Percentiles rank a stretch among this genome's conserved stretches.
Conservation (phyloP, 768 basidiomycete species). For the Lanmaoa pseudosensibilis region DNA sequence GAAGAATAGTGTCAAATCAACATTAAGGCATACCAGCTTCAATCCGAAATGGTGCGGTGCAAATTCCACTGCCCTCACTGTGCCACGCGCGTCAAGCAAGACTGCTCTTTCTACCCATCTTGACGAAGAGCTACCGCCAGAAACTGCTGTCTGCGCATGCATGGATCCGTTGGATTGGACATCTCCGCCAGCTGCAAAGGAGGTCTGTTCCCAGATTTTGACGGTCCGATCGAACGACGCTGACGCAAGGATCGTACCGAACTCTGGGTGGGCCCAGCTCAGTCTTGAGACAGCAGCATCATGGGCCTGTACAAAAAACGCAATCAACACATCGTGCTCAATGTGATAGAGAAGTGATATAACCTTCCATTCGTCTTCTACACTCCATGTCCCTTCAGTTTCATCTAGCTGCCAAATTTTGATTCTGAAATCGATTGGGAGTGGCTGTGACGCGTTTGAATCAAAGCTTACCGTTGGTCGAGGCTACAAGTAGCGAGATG, state of each 20-base stretch:
- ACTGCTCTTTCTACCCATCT: constrained; percentile 77
- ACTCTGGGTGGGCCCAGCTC: constrained; percentile 92
- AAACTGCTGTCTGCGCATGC: constrained; percentile 8
- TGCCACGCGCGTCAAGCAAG: constrained; percentile 81
- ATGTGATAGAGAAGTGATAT: background rate
- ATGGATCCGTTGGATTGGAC: constrained; percentile 26
- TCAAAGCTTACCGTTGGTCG: constrained; percentile 64
- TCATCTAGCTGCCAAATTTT: constrained; percentile 86
- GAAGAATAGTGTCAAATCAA: background rate
- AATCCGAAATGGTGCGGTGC: constrained; percentile 85
- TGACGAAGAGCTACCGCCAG: constrained; percentile 32
- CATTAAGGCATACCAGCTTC: constrained; percentile 62
- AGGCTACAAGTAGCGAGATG: constrained; percentile 78
- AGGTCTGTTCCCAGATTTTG: constrained; percentile 84
- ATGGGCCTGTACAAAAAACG: constrained; percentile 69
- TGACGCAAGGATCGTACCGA: constrained; percentile 83
- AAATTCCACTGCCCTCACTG: constrained; percentile 84
- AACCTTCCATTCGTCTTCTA: constrained; percentile 92
- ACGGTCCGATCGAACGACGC: constrained; percentile 89
- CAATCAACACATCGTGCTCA: background rate
- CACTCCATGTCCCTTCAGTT: constrained; percentile 66
- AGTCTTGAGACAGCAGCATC: constrained; percentile 85
- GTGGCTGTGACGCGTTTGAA: constrained; percentile 2
- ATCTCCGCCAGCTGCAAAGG: constrained; percentile 30
- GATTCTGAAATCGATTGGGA: constrained; percentile 45